Base-by-base conservation (phyloP, 2,329 filamentous ascomycete species). In the Lasiodiplodia sp. region DNA sequence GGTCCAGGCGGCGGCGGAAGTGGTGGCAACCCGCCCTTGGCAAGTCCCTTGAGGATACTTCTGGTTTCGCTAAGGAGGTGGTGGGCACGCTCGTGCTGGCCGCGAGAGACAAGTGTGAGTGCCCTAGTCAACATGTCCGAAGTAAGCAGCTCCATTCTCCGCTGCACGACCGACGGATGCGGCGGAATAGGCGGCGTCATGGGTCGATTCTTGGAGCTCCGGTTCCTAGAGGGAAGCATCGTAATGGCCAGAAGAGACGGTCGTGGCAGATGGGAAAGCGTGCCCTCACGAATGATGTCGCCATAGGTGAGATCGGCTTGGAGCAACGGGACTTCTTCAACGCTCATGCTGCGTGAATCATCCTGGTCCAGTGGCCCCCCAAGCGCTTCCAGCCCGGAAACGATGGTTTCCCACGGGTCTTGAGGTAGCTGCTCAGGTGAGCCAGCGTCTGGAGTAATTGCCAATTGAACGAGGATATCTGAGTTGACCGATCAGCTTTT, bases 71-170 rank as follows among this genome's bases (percentile, higher is more conserved):
- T 92, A 47, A 99, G 86, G 3, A 99, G 88, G 68, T 97, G 96
- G 73, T 97, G 92, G 0, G 94, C 96, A 44, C 94, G 91, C 75
- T 99, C 96, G 77, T 97, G 93, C 80, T 98, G 95, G 40, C 93
- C 93, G 47, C 94, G 89, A 70, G 93, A 93, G 23, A 98, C 94
- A 23, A 99, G 87, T 0, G 94, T 97, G 70, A 99, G 83, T 16
- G 96, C 94, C 69, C 96, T 87, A 8, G 93, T 97, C 71, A 99
- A 87, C 96, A 99, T 99, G 78, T 99, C 96, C 1, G 95, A 98
- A 2, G 96, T 98, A 66, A 99, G 87, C 37, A 99, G 85, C 80
- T 99, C 96, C 96, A 99, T 99, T 56, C 96, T 91, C 51, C 96
- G 89, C 81, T 99, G 96, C 7, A 99, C 95, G 69, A 99, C 94